A percentile compares a stretch with the other conserved stretches of the same genome.
Conservation (phyloP, 2,329 filamentous ascomycete species). For the Colletotrichum theobromicola region DNA sequence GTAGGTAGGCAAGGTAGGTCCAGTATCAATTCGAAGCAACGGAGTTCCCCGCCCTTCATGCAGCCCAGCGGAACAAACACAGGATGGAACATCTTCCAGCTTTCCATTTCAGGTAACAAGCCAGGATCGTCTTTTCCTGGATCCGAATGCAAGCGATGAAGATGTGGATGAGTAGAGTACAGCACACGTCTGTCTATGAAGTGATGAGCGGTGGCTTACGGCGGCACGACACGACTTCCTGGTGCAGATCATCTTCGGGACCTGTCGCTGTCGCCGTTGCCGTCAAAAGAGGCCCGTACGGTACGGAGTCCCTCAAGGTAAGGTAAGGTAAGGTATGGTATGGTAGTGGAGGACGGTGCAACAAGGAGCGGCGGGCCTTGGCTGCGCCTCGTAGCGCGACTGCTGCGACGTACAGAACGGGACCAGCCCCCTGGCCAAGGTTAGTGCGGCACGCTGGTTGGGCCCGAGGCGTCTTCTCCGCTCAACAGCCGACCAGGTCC, state of each 20-base stretch:
- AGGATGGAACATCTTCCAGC: background rate
- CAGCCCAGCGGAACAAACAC: conserved; percentile 6
- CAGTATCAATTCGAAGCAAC: background rate
- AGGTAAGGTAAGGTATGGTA: background rate
- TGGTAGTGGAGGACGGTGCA: too few relatives aligned
- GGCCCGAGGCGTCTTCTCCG: background rate
- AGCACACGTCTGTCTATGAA: background rate
- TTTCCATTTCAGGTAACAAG: background rate
- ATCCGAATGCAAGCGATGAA: background rate
- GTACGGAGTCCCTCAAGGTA: too few relatives aligned
- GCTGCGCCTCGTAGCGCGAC: conserved; percentile 5
- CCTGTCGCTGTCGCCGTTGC: background rate
- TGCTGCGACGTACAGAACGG: background rate
- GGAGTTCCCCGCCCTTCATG: background rate
- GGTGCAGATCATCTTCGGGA: conserved; percentile 13
- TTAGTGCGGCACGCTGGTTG: background rate
- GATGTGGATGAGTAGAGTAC: too few relatives aligned
- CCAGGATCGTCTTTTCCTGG: background rate
- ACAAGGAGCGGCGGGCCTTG: background rate
- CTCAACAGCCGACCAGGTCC: background rate
- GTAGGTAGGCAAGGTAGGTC: too few relatives aligned
- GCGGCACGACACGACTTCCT: background rate
- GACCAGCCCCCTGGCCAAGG: background rate
- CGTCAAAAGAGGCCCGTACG: too few relatives aligned
- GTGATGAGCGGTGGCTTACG: conserved; percentile 4